A percentile compares a stretch with the other conserved stretches of the same genome.
Conservation (phyloP, 1,139 yeast species). For the Spathaspora sp. region DNA sequence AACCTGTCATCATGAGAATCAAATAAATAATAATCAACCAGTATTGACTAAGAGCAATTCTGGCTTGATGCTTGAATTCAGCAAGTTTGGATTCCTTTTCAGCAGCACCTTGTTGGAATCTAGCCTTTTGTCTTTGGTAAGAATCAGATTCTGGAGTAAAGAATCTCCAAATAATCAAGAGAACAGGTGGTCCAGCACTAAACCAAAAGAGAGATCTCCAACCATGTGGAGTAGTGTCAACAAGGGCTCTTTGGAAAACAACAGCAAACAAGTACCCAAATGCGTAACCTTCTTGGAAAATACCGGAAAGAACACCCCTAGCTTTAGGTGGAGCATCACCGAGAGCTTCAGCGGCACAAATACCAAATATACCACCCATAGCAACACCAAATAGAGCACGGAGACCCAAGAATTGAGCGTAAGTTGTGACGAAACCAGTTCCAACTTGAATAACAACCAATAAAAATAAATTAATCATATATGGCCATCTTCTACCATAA, state of each 20-base stretch:
- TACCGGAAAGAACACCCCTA: slow-evolving; percentile 41
- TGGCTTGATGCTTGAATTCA: slow-evolving; percentile 20
- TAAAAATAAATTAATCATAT: slow-evolving; percentile 28
- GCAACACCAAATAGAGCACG: slow-evolving; percentile 43
- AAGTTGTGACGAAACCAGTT: slow-evolving; percentile 41
- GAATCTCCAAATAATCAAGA: slow-evolving; percentile 37
- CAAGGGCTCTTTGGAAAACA: slow-evolving; percentile 41
- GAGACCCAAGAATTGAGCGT: slow-evolving; percentile 37
- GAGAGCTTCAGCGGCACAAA: slow-evolving; percentile 39
- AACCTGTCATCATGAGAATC: slow-evolving; percentile 43
- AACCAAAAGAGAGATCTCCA: slow-evolving; percentile 48
- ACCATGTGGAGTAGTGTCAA: slow-evolving; percentile 28
- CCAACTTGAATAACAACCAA: slow-evolving; percentile 39
- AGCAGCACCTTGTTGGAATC: slow-evolving; percentile 17
- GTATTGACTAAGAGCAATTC: slow-evolving; percentile 30
- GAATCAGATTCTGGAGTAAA: slow-evolving; percentile 40
- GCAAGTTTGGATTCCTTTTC: slow-evolving; percentile 12
- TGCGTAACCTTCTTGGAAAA: slow-evolving; percentile 46
- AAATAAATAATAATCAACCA: slow-evolving; percentile 40
- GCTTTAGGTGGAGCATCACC: slow-evolving; percentile 39
- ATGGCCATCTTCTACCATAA: slow-evolving; percentile 41
- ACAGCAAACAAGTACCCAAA: slow-evolving; percentile 43
- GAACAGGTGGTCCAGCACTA: slow-evolving; percentile 42
- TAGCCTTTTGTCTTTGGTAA: slow-evolving; percentile 26
- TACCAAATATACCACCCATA: slow-evolving; percentile 46